Base-by-base conservation (phyloP, 192 early-diverging fungal species). In the Gryganskiella cystojenkinii region DNA sequence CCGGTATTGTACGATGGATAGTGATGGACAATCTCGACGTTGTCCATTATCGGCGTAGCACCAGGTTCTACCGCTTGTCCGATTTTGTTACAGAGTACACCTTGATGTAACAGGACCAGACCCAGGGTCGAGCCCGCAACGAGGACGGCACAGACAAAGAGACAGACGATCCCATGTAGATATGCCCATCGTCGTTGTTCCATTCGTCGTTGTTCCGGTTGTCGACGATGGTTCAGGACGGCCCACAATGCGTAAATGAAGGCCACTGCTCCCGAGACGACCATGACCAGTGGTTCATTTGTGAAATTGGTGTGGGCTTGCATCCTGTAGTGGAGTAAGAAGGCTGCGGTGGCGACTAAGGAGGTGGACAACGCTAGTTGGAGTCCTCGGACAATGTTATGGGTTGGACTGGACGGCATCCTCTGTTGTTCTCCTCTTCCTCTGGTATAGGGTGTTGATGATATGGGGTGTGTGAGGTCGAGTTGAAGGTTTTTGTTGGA, bases 171-270 rank as follows among this genome's bases (percentile, higher is more conserved):
- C 17, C 47, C 64, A 44, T 76, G 73, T 20, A 76, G 28, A 40
- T 58, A 67, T 7, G 62, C 44, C 58, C 64, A 76, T n/a, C 44
- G 45, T 4, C 44, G n/a, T n/a, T n/a, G n/a, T n/a, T n/a, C n/a
- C n/a, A n/a, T n/a, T n/a, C n/a, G n/a, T n/a, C 53, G 17, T 50
- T 58, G 19, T 76, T n/a, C 64, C 1, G 73, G 65, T 34, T 68
- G 65, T 5, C 52, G 51, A 8, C 59, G 59, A 25, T 63, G 73
- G 46, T 76, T 76, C 10, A 76, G 33, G 2, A 76, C 17, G 0
- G 73, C 45, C 72, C 72, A 76, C 8, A 61, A 13, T 0, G 72
- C 64, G 13, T 67, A 76, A 19, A 76, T 67, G 44, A 76, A 76
- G 17, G 72, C 72, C 2, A 76, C 52, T 14, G 43, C 58, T 3